Evolutionary conservation across 1,139 yeast genomes (phyloP).

Genomic region (Yamadazyma taylorii): DNA sequence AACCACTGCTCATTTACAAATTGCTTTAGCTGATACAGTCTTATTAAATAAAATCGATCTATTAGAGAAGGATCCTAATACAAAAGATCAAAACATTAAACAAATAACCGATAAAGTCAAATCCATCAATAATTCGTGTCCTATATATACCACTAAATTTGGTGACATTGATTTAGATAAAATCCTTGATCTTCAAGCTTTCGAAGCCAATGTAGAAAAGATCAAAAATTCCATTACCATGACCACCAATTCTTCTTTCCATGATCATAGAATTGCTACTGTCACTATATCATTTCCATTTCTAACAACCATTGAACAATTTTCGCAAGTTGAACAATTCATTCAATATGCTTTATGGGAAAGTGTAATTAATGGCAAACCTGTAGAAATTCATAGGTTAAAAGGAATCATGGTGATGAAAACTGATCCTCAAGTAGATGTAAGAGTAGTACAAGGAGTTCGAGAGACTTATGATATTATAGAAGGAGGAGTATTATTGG

Average conservation of each 20-base stretch:
- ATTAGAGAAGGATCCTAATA: slow-evolving; percentile 20
- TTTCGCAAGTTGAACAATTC: slow-evolving; percentile 53
- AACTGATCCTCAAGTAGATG: slow-evolving; percentile 22
- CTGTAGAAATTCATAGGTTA: slow-evolving; percentile 72
- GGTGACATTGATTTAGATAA: slow-evolving; percentile 64
- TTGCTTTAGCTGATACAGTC: slow-evolving; percentile 85
- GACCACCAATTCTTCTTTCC: slow-evolving; percentile 25
- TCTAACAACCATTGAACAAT: slow-evolving; percentile 28
- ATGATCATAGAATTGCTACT: slow-evolving; percentile 62
- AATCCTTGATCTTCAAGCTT: slow-evolving; percentile 79
- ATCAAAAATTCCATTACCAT: slow-evolving; percentile 24
- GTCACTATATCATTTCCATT: slow-evolving; percentile 55
- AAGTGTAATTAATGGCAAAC: slow-evolving; percentile 36
- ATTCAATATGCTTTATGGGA: slow-evolving; percentile 75
- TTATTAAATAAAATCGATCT: slow-evolving; percentile 76
- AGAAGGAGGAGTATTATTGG: slow-evolving; percentile 45
- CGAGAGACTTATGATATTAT: slow-evolving; percentile 86
- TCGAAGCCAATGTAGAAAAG: slow-evolving; percentile 49
- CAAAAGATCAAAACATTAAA: slow-evolving; percentile 18
- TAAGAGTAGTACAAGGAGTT: slow-evolving; percentile 88
- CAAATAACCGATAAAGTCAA: slow-evolving; percentile 39
- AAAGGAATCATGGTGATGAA: slow-evolving; percentile 66
- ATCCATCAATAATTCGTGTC: slow-evolving; percentile 67
- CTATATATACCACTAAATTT: slow-evolving; percentile 63
- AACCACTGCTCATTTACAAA: slow-evolving; percentile 86